Conservation (phyloP, 176 grass and related monocot genomes). For the bread wheat (Triticum aestivum) region IWGSC_CS_RefSeq_v2.1 NC_057807.1:340268860-340269359, state of each 20-base stretch:
- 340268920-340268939: constrained; percentile 4
- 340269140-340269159: neutral
- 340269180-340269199: neutral
- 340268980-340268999: neutral
- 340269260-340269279: constrained; percentile 17
- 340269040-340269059: neutral
- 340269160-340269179: neutral
- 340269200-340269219: constrained; percentile 17
- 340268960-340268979: neutral
- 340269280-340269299: neutral
- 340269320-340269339: neutral
- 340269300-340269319: neutral
- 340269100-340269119: neutral
- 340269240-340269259: neutral
- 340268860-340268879: neutral
- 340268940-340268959: neutral
- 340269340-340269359: neutral
- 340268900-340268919: neutral
- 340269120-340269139: neutral
- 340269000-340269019: neutral
- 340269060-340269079: neutral
- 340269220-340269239: neutral
- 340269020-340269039: neutral
- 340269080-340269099: neutral
- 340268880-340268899: neutral